These are phyloP conservation scores for Hanseniaspora lachancei DNA, from an alignment of 805 yeast genomes.

Conservation along the genomic window DNA sequence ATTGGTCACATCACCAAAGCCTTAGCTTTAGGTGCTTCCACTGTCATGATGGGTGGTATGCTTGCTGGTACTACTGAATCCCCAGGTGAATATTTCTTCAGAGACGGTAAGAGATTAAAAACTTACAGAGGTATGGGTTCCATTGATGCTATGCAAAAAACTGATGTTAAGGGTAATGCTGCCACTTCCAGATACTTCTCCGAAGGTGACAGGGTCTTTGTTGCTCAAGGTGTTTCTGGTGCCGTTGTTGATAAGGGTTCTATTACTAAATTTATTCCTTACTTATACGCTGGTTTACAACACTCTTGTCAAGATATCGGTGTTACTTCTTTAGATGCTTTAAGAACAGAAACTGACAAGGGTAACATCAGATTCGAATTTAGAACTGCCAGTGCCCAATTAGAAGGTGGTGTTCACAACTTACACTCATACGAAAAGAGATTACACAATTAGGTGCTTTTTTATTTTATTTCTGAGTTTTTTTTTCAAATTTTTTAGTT, in stretches of 20 bases:
- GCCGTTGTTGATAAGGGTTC: slow-evolving; percentile 96
- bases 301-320: slow-evolving; percentile 99
- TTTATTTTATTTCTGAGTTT: background rate
- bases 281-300: slow-evolving; percentile 87
- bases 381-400: slow-evolving; percentile 97
- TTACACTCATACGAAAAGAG: slow-evolving; percentile 96
- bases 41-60: slow-evolving; percentile 99
- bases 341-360: slow-evolving; percentile 48
- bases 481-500: background rate
- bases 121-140: slow-evolving; percentile 99
- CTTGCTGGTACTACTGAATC: slow-evolving; percentile 97
- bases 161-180: slow-evolving; percentile 81
- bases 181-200: slow-evolving; percentile 97
- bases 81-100: slow-evolving; percentile 95
- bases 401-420: slow-evolving; percentile 97
- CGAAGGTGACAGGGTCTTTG: slow-evolving; percentile 86
- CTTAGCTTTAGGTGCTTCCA: slow-evolving; percentile 87
- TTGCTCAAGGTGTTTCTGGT: slow-evolving; percentile 98
- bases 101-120: slow-evolving; percentile 96
- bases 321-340: slow-evolving; percentile 47
- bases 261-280: slow-evolving; percentile 82
- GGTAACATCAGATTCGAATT: slow-evolving; percentile 85
- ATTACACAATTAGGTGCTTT: slow-evolving; percentile 55
- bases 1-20: slow-evolving; percentile 98
- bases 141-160: slow-evolving; percentile 92